These are phyloP conservation scores for Ilyonectria robusta DNA, from an alignment of 2,329 filamentous ascomycete genomes.

Conservation along the genomic window DNA sequence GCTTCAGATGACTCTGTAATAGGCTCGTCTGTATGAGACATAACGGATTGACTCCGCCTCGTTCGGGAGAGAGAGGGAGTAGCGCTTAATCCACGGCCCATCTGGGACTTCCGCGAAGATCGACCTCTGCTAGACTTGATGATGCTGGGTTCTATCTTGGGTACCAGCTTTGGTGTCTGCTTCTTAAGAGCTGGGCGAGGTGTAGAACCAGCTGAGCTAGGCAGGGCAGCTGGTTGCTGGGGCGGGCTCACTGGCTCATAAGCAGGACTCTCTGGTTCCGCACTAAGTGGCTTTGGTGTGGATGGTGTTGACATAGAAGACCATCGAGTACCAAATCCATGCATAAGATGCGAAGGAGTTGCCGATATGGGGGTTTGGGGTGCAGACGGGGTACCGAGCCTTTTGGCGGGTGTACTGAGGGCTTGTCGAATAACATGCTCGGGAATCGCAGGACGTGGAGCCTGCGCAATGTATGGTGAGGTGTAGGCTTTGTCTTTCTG, in stretches of 20 bases:
- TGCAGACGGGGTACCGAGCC: slow-evolving; percentile 49
- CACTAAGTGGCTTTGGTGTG: slow-evolving; percentile 62
- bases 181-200: slow-evolving; percentile 50
- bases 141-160: slow-evolving; percentile 41
- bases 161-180: slow-evolving; percentile 50
- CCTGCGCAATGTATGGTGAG: slow-evolving; percentile 51
- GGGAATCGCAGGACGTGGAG: slow-evolving; percentile 56
- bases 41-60: slow-evolving; percentile 62
- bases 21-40: slow-evolving; percentile 64
- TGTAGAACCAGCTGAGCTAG: slow-evolving; percentile 50
- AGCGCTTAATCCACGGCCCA: slow-evolving; percentile 51
- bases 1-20: slow-evolving; percentile 58
- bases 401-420: slow-evolving; percentile 52
- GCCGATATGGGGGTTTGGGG: slow-evolving; percentile 55
- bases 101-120: slow-evolving; percentile 55
- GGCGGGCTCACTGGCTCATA: slow-evolving; percentile 73
- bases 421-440: slow-evolving; percentile 59
- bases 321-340: slow-evolving; percentile 71
- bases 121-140: slow-evolving; percentile 51
- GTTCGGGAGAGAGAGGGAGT: slow-evolving; percentile 54
- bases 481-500: slow-evolving; percentile 49
- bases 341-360: slow-evolving; percentile 48
- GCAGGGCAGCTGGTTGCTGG: slow-evolving; percentile 54
- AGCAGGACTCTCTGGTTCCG: slow-evolving; percentile 65
- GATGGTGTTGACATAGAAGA: slow-evolving; percentile 69